Percentiles rank a stretch among this genome's conserved stretches.
phyloP scores from a whole-genome alignment of 257 asterid genomes.

The Scutellaria minor region DNA sequence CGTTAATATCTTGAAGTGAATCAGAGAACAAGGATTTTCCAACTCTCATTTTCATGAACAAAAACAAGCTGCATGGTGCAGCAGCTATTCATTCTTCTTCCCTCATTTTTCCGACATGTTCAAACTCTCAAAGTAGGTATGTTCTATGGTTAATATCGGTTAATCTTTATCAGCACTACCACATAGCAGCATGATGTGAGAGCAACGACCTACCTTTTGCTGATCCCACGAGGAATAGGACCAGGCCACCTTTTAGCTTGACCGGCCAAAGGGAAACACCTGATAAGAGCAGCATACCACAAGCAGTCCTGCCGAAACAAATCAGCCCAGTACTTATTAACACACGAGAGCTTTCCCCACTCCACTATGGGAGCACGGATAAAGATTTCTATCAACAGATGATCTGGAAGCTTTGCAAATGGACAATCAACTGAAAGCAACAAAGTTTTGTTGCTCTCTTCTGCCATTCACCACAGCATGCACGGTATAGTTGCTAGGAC shows the following conservation, averaged over 20 bases:
- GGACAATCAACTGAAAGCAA: slow-evolving; percentile 50
- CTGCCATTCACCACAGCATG: slow-evolving; percentile 53
- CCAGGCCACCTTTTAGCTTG: slow-evolving; percentile 74
- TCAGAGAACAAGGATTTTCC: not conserved
- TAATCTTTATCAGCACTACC: slow-evolving; percentile 3
- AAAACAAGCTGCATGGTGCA: not conserved
- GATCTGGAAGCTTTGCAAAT: slow-evolving; percentile 62
- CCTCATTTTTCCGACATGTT: slow-evolving; percentile 1
- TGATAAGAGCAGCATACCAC: slow-evolving; percentile 72
- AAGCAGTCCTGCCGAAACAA: slow-evolving; percentile 68
- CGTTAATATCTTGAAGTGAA: not conserved
- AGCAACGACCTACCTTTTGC: slow-evolving; percentile 56
- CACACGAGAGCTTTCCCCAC: slow-evolving; percentile 63
- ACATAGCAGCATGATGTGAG: not conserved
- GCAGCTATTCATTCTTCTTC: not conserved
- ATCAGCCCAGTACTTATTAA: slow-evolving; percentile 65
- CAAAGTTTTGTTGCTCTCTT: slow-evolving; percentile 39
- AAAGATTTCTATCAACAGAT: slow-evolving; percentile 63
- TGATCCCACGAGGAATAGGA: slow-evolving; percentile 72
- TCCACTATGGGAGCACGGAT: slow-evolving; percentile 61
- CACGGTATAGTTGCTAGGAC: not conserved
- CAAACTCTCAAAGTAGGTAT: slow-evolving; percentile 10
- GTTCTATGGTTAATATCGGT: not conserved
- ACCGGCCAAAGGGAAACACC: slow-evolving; percentile 60
- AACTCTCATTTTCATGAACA: slow-evolving; percentile 1